Base-by-base conservation (phyloP, 176 grass and related monocot species). In the Carex kokanica region DNA sequence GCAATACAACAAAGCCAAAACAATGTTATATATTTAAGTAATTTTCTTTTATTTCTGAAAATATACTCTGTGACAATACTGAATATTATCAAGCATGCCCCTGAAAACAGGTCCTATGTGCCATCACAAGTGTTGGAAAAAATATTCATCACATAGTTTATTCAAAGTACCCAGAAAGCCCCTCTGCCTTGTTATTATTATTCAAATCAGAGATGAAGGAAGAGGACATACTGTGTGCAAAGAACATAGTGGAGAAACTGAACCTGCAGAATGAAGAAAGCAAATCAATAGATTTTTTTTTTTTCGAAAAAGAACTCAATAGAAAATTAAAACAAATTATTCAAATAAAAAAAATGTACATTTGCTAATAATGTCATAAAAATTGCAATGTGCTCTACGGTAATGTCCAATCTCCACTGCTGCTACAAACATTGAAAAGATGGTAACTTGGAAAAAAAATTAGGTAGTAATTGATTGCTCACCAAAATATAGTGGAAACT, bases 191-290 rank as follows among this genome's bases (percentile, higher is more conserved):
- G n/a, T n/a, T n/a, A n/a, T n/a, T n/a, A n/a, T n/a, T n/a, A n/a
- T n/a, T n/a, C n/a, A n/a, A n/a, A n/a, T n/a, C n/a, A n/a, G n/a
- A n/a, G n/a, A n/a, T n/a, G n/a, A n/a, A n/a, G n/a, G n/a, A n/a
- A n/a, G n/a, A n/a, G n/a, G n/a, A n/a, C n/a, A n/a, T n/a, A n/a
- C n/a, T n/a, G n/a, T n/a, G n/a, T n/a, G n/a, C n/a, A n/a, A n/a
- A n/a, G 80, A 98, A 98, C 90, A 98, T 91, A 24, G 95, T 98
- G 49, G 95, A 98, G 92, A 98, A 93, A 85, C 87, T 98, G 78
- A 98, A 98, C 94, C 94, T 94, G 88, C 84, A 87, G 63, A 24
- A 64, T 53, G 87, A 83, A 27, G 32, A 88, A 56, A n/a, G 2
- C 17, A 84, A 63, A 77, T 65, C 31, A 86, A 65, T 49, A 78